Evolutionary conservation across 108 stramenopile species (phyloP), one percentile per base, ranked within the genome.

Genomic region (Cyclotella distinguenda): DNA sequence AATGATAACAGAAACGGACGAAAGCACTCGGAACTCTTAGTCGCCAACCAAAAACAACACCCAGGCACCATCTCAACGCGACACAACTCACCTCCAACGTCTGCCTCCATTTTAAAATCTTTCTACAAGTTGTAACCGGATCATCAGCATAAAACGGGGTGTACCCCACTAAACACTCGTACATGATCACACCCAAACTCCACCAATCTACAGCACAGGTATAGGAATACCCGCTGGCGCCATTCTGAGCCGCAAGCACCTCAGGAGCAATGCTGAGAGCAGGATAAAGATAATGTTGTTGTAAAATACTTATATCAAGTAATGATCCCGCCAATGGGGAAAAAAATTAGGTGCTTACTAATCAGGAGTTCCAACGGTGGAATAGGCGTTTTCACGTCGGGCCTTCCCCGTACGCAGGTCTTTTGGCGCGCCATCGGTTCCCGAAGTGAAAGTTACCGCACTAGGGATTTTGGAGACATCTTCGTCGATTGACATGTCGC

Each of bases 211-310:
- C 97, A 40, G 94, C 94, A 62, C 91, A 94, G 13, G 95, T 97
- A 69, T 99, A 99, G 13, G 96, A 96, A 57, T 88, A 90, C 31
- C 92, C 91, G 3, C 88, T 89, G 40, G 88, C 86, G 64, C 96
- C 95, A 70, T 93, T 93, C 58, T 94, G 94, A 23, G 91, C 91
- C 10, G 91, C 91, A 50, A 99, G 80, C 27, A 98, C 99, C 66
- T 99, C 99, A 9, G 98, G 98, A 7, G 98, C 98, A 68, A 99
- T 99, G 83, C n/a, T n/a, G n/a, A n/a, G n/a, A n/a, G n/a, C n/a
- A n/a, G n/a, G n/a, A n/a, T n/a, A n/a, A n/a, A n/a, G n/a, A n/a
- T n/a, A n/a, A n/a, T n/a, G n/a, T n/a, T n/a, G n/a, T n/a, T n/a
- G n/a, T n/a, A n/a, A n/a, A n/a, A n/a, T n/a, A n/a, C n/a, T n/a